A percentile compares a stretch with the other conserved stretches of the same genome.
phyloP scores from a whole-genome alignment of 2,329 filamentous ascomycete species.

The Amauroascus verrucosus region DNA sequence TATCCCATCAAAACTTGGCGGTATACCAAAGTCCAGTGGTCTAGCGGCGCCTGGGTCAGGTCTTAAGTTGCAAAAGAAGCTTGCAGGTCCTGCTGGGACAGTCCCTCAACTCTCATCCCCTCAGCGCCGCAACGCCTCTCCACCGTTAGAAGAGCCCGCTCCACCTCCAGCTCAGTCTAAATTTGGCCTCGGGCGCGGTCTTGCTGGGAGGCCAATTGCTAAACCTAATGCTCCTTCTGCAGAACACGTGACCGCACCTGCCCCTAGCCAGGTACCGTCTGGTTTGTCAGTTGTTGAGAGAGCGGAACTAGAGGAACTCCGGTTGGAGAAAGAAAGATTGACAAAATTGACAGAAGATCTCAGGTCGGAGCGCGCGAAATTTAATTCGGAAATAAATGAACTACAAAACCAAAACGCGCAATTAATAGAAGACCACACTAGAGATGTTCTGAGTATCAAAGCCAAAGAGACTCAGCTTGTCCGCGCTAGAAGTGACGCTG shows the following conservation, averaged over 20 bases:
- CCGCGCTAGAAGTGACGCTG: constrained; percentile 77
- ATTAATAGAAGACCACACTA: constrained; percentile 91
- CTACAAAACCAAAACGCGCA: constrained; percentile 95
- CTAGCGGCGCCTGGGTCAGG: constrained; percentile 35
- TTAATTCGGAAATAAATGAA: constrained; percentile 81
- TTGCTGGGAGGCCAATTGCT: constrained; percentile 74
- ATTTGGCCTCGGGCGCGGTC: constrained; percentile 58
- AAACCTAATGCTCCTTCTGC: constrained; percentile 49
- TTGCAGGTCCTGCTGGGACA: constrained; percentile 31
- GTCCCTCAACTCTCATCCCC: constrained; percentile 28
- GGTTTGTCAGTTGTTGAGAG: constrained; percentile 70
- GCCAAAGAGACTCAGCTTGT: constrained; percentile 97
- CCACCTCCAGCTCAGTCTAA: constrained; percentile 44
- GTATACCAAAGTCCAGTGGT: constrained; percentile 32
- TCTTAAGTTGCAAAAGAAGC: constrained; percentile 36
- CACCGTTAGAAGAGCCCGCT: constrained; percentile 38
- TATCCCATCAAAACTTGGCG: constrained; percentile 39
- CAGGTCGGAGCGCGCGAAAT: constrained; percentile 67
- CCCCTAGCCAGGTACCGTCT: constrained; percentile 46
- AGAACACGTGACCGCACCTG: constrained; percentile 35
- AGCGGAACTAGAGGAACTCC: constrained; percentile 84
- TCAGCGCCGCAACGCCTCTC: constrained; percentile 36
- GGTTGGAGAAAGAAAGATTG: constrained; percentile 70
- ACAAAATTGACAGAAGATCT: constrained; percentile 67
- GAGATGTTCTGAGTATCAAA: constrained; percentile 91